Evolutionary conservation across 192 early-diverging fungal species (phyloP).

Genomic region (Paraglomus occultum): DNA sequence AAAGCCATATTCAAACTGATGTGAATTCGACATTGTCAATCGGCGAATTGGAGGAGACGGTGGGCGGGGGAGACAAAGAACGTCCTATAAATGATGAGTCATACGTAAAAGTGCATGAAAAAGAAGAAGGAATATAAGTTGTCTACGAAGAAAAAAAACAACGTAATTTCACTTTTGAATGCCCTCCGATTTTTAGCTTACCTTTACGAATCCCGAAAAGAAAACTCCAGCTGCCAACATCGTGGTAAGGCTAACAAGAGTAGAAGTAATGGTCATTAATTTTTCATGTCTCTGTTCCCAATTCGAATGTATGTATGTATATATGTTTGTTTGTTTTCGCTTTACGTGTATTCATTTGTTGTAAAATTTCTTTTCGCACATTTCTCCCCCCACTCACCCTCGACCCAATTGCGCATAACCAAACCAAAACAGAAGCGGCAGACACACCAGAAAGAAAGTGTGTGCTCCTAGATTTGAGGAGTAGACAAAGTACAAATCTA

Average conservation of each 20-base stretch:
- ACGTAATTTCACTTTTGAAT: not conserved
- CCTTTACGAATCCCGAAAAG: conserved; percentile 61
- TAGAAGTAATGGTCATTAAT: not conserved
- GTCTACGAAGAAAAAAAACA: not conserved
- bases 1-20: conserved; percentile 86
- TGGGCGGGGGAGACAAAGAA: conserved; percentile 83
- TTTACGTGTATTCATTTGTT: not conserved
- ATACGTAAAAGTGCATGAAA: not conserved
- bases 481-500: conserved; percentile 67
- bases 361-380: not conserved
- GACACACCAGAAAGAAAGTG: conserved; percentile 77
- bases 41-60: conserved; percentile 72
- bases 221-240: conserved; percentile 55
- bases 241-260: conserved; percentile 33
- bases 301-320: not conserved
- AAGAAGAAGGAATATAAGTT: not conserved
- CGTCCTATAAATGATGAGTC: conserved; percentile 57
- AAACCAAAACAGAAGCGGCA: conserved; percentile 82
- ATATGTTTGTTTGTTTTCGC: no score
- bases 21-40: conserved; percentile 62
- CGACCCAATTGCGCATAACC: conserved; percentile 64
- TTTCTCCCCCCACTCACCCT: conserved; percentile 36
- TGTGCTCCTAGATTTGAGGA: conserved; percentile 84
- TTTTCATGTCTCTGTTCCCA: not conserved
- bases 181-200: conserved; percentile 26